phyloP scores from a whole-genome alignment of 495 filamentous ascomycete species.

The Lasiosphaeris hirsuta region DNA sequence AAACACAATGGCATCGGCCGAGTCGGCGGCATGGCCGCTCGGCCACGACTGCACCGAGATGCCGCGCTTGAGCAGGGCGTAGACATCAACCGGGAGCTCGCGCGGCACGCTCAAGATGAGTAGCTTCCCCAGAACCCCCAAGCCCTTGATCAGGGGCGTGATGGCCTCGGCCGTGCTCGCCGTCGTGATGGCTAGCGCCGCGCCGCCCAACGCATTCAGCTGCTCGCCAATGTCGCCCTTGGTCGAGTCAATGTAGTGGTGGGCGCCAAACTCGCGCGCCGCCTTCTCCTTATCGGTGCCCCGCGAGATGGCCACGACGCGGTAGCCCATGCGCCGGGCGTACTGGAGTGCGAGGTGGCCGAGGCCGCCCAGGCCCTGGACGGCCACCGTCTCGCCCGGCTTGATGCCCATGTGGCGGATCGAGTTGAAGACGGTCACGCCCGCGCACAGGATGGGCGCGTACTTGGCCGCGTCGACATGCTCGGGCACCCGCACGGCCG shows the following conservation, averaged over 20 bases:
- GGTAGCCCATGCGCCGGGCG: conserved; percentile 62
- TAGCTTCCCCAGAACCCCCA: conserved; percentile 56
- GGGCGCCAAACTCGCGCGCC: conserved; percentile 60
- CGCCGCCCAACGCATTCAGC: conserved; percentile 59
- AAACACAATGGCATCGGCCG: conserved; percentile 64
- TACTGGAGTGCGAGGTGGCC: conserved; percentile 69
- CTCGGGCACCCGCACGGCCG: conserved; percentile 57
- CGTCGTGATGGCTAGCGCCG: conserved; percentile 59
- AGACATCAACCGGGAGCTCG: conserved; percentile 9
- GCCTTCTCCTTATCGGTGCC: conserved; percentile 56
- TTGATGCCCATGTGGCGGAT: conserved; percentile 59
- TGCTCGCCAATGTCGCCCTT: conserved; percentile 48
- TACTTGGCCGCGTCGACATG: conserved; percentile 56
- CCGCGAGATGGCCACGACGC: conserved; percentile 58
- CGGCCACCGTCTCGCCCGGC: conserved; percentile 56
- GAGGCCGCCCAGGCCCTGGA: conserved; percentile 64
- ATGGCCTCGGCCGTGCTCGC: conserved; percentile 57
- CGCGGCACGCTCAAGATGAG: conserved; percentile 16
- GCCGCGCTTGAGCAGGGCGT: conserved; percentile 11
- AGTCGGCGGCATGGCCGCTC: conserved; percentile 58
- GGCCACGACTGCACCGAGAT: conserved; percentile 60
- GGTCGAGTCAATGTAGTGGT: conserved; percentile 62
- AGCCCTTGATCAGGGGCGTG: conserved; percentile 50
- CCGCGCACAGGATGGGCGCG: conserved; percentile 69
- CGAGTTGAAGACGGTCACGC: conserved; percentile 69